Evolutionary conservation across 352 stramenopile species (phyloP).

Genomic region (Phytophthora boehmeriae): DNA sequence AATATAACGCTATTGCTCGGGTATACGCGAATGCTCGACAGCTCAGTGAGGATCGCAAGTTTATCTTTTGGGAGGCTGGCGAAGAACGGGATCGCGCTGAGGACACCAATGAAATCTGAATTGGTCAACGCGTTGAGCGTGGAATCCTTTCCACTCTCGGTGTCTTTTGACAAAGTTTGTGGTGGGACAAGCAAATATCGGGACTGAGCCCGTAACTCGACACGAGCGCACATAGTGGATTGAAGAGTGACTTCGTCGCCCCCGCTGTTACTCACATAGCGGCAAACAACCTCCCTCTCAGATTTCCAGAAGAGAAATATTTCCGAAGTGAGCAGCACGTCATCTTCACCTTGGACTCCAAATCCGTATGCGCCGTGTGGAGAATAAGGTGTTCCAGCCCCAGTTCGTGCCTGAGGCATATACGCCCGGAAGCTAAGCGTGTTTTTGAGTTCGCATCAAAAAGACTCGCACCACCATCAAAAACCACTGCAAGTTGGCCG

Average conservation of each 20-base stretch:
- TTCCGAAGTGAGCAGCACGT: conserved; percentile 45
- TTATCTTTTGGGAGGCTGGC: conserved; percentile 62
- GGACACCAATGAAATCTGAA: conserved; percentile 61
- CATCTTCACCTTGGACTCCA: conserved; percentile 30
- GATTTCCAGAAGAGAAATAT: conserved; percentile 72
- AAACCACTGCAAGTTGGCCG: conserved; percentile 53
- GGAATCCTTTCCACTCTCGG: conserved; percentile 18
- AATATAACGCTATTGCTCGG: conserved; percentile 73
- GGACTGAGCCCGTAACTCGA: conserved; percentile 50
- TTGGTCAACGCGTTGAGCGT: conserved; percentile 74
- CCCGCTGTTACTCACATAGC: conserved; percentile 59
- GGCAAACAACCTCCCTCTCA: conserved; percentile 60
- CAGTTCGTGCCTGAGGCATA: conserved; percentile 23
- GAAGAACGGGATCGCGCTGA: conserved; percentile 79
- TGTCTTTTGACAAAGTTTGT: conserved; percentile 4
- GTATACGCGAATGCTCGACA: conserved; percentile 81
- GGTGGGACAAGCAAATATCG: conserved; percentile 42
- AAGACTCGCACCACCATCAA: conserved; percentile 58
- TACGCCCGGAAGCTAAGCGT: conserved; percentile 44
- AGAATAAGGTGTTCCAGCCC: conserved; percentile 2
- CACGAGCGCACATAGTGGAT: conserved; percentile 50
- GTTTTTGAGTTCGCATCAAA: conserved; percentile 49
- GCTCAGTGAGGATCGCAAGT: conserved; percentile 63
- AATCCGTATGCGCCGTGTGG: conserved; percentile 25
- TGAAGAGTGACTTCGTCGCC: conserved; percentile 75